Evolutionary conservation across 768 basidiomycete species (phyloP), one percentile per base, ranked within the genome.

Genomic region (Mycena olivaceomarginata): DNA sequence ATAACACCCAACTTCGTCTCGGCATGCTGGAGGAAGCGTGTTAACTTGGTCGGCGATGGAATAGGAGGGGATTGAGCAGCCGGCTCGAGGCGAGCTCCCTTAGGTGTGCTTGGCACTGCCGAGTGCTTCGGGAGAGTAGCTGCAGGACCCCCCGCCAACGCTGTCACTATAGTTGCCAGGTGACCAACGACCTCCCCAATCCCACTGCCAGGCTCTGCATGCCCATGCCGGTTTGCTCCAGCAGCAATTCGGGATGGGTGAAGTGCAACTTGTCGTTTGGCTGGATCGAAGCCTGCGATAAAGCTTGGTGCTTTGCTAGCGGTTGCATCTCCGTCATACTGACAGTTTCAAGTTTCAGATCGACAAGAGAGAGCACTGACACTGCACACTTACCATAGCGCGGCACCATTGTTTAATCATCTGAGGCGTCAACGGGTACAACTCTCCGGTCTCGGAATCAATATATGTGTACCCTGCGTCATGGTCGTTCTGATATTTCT

Each of bases 361-460:
- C 20, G n/a, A 57, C n/a, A 20, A n/a, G n/a, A n/a, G n/a, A 57
- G 2, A 22, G 53, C 53, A 9, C 46, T 31, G 12, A 11, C 10
- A 40, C 18, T 63, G 12, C 5, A 13, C 39, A 75, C 77, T 2
- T 7, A 80, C 80, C 72, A 79, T 73, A 6, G 80, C 78, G 1
- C 75, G 53, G 37, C 41, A 45, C 80, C 80, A 80, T 31, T 77
- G 75, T 18, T 79, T 80, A 63, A 80, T 69, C 80, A 80, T 80
- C 25, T 73, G 70, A n/a, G 80, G 78, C 2, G 75, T 77, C 12
- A 80, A 75, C 7, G 60, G 70, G n/a, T 69, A 48, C 25, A 67
- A 65, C 5, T 31, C 45, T 43, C 45, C 70, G 10, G 45, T 71
- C 16, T 71, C 53, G 4, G 74, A 39, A n/a, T 71, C 67, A 15